Conservation (phyloP, 2,329 filamentous ascomycete genomes). For the Zymoseptoria tritici region DNA sequence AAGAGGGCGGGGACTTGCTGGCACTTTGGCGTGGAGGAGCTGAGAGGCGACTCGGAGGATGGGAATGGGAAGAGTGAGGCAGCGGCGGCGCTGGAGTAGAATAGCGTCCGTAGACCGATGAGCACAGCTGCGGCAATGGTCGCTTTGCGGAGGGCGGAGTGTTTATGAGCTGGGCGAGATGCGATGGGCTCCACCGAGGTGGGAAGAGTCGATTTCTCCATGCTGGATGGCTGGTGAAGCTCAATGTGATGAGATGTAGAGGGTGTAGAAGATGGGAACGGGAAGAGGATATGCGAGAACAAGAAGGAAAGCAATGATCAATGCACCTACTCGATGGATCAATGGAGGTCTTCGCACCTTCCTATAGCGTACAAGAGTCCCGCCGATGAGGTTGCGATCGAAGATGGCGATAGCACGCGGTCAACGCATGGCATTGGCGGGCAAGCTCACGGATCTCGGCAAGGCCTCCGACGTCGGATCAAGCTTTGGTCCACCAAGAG, state of each 20-base stretch:
- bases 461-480: neutral
- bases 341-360: neutral
- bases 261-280: neutral
- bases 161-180: neutral
- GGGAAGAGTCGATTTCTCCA: neutral
- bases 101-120: neutral
- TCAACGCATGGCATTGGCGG: neutral
- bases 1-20: slow-evolving; percentile 24
- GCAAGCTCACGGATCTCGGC: neutral
- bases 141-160: neutral
- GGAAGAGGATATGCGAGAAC: neutral
- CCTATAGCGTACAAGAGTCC: neutral
- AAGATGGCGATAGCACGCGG: neutral
- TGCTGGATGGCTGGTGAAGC: neutral
- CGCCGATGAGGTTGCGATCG: neutral
- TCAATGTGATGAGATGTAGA: neutral
- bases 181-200: neutral
- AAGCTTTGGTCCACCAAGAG: neutral
- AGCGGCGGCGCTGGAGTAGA: neutral
- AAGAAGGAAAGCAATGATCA: neutral
- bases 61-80: neutral
- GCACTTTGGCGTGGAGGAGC: slow-evolving; percentile 13
- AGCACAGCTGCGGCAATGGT: neutral
- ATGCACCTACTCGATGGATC: neutral
- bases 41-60: neutral